These are phyloP conservation scores for Leccinum truebloodii DNA, from an alignment of 768 basidiomycete genomes.

Conservation along the genomic window DNA sequence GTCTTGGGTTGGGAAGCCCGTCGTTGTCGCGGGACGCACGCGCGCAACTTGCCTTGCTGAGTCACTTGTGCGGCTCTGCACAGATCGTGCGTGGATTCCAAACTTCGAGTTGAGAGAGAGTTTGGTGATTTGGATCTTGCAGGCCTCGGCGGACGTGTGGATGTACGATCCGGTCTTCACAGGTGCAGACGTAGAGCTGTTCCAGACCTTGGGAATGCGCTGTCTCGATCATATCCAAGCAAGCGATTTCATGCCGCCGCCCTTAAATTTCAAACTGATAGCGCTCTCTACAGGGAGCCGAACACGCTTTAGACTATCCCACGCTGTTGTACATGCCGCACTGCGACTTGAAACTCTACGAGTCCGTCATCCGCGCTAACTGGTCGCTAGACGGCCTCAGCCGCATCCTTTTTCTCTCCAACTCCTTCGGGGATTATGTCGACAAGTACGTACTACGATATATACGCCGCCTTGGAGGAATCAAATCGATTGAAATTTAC, in stretches of 20 bases:
- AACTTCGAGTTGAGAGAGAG: slow-evolving; percentile 3
- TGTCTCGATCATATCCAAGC: slow-evolving; percentile 49
- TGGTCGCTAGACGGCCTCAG: slow-evolving; percentile 50
- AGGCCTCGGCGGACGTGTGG: slow-evolving; percentile 52
- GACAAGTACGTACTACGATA: slow-evolving; percentile 53
- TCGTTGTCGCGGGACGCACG: slow-evolving; percentile 58
- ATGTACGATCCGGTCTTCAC: slow-evolving; percentile 78
- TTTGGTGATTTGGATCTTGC: slow-evolving; percentile 1
- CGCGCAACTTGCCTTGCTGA: slow-evolving; percentile 68
- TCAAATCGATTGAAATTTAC: slow-evolving; percentile 6
- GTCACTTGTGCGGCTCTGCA: slow-evolving; percentile 52
- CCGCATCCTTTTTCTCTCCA: slow-evolving; percentile 60
- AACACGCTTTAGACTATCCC: slow-evolving; percentile 37
- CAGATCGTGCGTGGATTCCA: slow-evolving; percentile 53
- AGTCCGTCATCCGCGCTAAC: slow-evolving; percentile 61
- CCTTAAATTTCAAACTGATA: slow-evolving; percentile 10
- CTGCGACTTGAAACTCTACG: slow-evolving; percentile 72
- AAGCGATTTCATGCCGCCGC: slow-evolving; percentile 35
- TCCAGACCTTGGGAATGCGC: slow-evolving; percentile 40
- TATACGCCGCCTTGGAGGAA: neutral
- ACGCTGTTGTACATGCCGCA: slow-evolving; percentile 81
- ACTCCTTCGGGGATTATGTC: slow-evolving; percentile 64
- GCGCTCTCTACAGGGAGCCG: slow-evolving; percentile 32
- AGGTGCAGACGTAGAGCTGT: slow-evolving; percentile 53
- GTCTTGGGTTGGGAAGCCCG: slow-evolving; percentile 79